phyloP scores from a whole-genome alignment of 768 basidiomycete species.

The Termitomyces sp. region DNA sequence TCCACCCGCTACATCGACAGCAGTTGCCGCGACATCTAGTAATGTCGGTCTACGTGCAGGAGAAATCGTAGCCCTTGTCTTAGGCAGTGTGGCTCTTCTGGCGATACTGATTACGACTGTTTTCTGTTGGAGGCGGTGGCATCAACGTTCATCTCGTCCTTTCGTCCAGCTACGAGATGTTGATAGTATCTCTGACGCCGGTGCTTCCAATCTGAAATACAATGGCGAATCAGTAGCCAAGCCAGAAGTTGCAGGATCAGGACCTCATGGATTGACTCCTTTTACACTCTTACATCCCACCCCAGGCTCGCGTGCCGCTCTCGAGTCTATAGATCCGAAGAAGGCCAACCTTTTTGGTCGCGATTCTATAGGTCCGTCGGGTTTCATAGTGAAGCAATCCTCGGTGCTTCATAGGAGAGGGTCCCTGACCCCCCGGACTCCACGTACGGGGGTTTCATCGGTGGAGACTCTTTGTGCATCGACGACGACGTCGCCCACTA shows the following conservation, averaged over 20 bases:
- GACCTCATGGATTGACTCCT: neutral
- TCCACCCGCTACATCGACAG: neutral
- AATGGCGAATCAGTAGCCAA: neutral
- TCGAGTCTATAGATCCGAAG: neutral
- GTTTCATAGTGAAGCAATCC: neutral
- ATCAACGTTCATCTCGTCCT: neutral
- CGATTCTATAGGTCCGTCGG: neutral
- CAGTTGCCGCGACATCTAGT: neutral
- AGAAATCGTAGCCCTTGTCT: neutral
- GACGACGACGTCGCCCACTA: neutral
- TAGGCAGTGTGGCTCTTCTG: neutral
- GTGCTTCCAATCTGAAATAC: neutral
- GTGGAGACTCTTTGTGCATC: neutral
- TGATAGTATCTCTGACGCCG: neutral
- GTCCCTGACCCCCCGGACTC: neutral
- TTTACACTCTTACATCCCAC: slow-evolving; percentile 3
- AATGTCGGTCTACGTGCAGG: neutral
- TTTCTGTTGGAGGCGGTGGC: neutral
- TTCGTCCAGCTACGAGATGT: neutral
- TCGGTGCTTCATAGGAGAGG: slow-evolving; percentile 1
- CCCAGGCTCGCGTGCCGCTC: neutral
- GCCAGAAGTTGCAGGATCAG: neutral
- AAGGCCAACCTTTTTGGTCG: neutral
- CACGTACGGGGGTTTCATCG: no score
- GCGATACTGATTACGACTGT: neutral